Base-by-base conservation (phyloP, 2,329 filamentous ascomycete species). In the Emergomyces pasteurianus region DNA sequence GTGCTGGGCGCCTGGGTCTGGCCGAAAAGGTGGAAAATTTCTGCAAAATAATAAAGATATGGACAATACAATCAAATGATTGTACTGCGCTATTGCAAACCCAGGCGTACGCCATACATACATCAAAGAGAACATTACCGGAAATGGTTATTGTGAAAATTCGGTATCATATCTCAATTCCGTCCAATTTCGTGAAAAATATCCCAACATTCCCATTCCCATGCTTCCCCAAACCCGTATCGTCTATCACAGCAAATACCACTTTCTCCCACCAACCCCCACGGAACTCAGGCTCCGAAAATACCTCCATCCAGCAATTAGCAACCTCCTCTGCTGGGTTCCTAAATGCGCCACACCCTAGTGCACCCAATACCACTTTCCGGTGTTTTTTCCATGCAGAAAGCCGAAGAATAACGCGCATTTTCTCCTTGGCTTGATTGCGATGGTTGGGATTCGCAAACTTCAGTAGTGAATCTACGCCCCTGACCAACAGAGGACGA, bases 341-440 rank as follows among this genome's bases (percentile, higher is more conserved):
- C 0, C 66, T 67, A 67, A 85, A 86, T 1, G 81, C 83, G 3
- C 85, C 85, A 65, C 84, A 88, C 0, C 85, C 85, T 60, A 87
- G 67, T 0, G 85, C 84, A 0, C 85, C 85, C 0, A 88, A 74
- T 1, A 87, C 82, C 1, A 64, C 31, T 34, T 59, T 58, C 42
- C 62, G 52, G 36, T 63, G 54, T 4, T 34, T 31, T 21, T 62
- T 62, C 43, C 38, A 61, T 6, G 56, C 61, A 18, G 62, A 31
- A n/a, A 64, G 47, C 14, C 61, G 47, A 5, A 64, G 54, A 46
- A 64, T 57, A 47, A 57, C 9, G 12, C 61, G 46, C 58, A 64
- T 61, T 26, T 60, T 64, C 23, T 56, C 46, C 56, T 62, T 64
- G 54, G 60, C 50, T 2, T 12, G 31, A 38, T 52, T 21, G 31